A percentile compares a stretch with the other conserved stretches of the same genome.
These are phyloP conservation scores for Linnemannia elongata DNA, from an alignment of 192 early-diverging fungal species.

Conservation along the genomic window DNA sequence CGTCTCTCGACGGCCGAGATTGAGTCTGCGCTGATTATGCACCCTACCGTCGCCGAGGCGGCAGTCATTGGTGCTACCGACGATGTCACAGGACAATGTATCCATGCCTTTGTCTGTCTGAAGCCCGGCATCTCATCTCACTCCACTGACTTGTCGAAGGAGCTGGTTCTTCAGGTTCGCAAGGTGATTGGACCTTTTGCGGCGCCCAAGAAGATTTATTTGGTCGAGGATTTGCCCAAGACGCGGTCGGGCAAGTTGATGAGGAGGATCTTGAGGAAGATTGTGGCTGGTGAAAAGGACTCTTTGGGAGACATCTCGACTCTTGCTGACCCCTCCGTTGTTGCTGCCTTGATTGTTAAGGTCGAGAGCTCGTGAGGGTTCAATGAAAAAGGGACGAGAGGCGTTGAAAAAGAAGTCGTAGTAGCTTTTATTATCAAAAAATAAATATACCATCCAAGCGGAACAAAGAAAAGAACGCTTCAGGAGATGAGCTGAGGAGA, in stretches of 20 bases:
- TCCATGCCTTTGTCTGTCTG: slow-evolving; percentile 87
- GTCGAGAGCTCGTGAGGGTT: slow-evolving; percentile 25
- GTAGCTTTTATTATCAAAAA: not conserved
- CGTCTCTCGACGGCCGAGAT: slow-evolving; percentile 95
- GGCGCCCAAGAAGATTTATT: slow-evolving; percentile 85
- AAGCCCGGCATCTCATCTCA: slow-evolving; percentile 65
- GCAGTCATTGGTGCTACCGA: slow-evolving; percentile 91
- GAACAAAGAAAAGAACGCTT: no score
- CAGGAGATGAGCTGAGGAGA: no score
- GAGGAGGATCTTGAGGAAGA: slow-evolving; percentile 94
- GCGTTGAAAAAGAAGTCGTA: not conserved
- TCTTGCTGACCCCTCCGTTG: slow-evolving; percentile 79
- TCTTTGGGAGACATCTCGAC: slow-evolving; percentile 92
- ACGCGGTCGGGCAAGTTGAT: slow-evolving; percentile 98
- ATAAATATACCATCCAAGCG: not conserved
- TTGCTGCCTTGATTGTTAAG: slow-evolving; percentile 42
- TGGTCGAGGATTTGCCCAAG: slow-evolving; percentile 93
- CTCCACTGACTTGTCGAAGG: slow-evolving; percentile 58
- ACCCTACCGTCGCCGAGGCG: slow-evolving; percentile 86
- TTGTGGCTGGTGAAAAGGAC: slow-evolving; percentile 87
- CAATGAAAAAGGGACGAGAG: not conserved
- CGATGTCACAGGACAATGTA: slow-evolving; percentile 92
- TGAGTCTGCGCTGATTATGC: slow-evolving; percentile 87
- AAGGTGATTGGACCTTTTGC: slow-evolving; percentile 95
- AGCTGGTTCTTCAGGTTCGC: slow-evolving; percentile 82